Evolutionary conservation across 352 stramenopile genomes (phyloP), one percentile per base, ranked within the genome.

Genomic region (Globisporangium paroecandrum): DNA sequence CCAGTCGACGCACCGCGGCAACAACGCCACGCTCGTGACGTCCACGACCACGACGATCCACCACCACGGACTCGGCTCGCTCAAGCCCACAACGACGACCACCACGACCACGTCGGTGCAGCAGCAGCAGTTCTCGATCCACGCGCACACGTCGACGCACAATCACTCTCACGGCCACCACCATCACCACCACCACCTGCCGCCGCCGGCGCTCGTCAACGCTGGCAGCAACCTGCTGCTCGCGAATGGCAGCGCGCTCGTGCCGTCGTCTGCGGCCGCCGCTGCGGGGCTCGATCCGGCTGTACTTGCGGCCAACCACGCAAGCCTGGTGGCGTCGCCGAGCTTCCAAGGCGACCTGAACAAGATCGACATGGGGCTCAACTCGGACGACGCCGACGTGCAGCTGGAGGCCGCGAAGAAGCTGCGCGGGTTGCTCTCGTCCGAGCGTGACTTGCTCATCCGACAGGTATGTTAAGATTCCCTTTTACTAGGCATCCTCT

Each of bases 371-470:
- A 60, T 83, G 1, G 86, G 85, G 18, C 69, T 95, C 41, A 91
- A 90, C 69, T 95, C 85, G 53, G 83, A 95, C 62, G 83, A 95
- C 59, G 82, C 85, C 0, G 84, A 91, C 59, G 81, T 94, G 58
- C 87, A 95, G 70, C 73, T 94, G 10, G 86, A 93, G 70, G 87
- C 87, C 8, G 87, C 87, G 53, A 95, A 95, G 76, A 95, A 95
- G 73, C 75, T 95, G 54, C 87, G 87, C n/a, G 82, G 90, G 54
- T 62, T 95, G 66, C 78, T 95, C 20, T 94, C 85, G 32, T 93
- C 84, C 15, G 87, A 95, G 64, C 83, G 87, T 34, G 87, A 95
- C 74, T 69, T 94, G 47, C 72, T 95, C 20, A 95, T 95, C 74
- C 85, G 87, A 59, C 85, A 95, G 83, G 87, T 95, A 66, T 49